Percentiles rank a stretch among this genome's conserved stretches.
Evolutionary conservation across 192 early-diverging fungal species (phyloP).

Genomic region (Umbelopsis ramanniana): DNA sequence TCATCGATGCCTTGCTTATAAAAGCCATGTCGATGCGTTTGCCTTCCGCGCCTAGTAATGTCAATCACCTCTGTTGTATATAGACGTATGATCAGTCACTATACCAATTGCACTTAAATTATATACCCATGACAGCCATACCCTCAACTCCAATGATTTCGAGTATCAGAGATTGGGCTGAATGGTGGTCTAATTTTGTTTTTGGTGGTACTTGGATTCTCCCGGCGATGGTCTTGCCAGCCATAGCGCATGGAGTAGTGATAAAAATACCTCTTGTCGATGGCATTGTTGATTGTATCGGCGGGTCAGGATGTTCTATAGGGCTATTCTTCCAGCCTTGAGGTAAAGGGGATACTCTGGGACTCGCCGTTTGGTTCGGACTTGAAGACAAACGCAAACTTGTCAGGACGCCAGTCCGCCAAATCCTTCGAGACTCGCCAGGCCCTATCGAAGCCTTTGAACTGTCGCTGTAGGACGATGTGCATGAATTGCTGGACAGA

Average conservation of each 20-base stretch:
- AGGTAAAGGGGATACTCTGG: no score
- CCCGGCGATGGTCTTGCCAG: background rate
- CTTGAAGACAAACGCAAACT: no score
- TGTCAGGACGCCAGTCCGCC: background rate
- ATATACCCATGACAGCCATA: background rate
- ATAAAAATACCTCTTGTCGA: background rate
- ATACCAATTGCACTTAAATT: background rate
- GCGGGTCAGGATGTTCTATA: no score
- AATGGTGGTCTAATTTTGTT: background rate
- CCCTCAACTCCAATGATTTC: slow-evolving; percentile 1
- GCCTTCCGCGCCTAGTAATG: background rate
- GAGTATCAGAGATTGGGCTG: background rate
- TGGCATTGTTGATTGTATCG: background rate
- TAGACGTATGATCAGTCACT: background rate
- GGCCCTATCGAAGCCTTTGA: background rate
- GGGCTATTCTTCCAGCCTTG: no score
- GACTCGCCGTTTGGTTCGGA: no score
- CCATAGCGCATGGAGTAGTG: background rate
- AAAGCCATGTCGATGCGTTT: background rate
- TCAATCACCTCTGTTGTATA: slow-evolving; percentile 7
- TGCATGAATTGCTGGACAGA: background rate
- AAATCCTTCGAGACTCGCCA: background rate
- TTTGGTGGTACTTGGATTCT: background rate
- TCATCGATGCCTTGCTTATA: background rate
- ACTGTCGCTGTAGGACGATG: background rate